Conservation (phyloP, 805 yeast genomes). For the Zygoascus bituminiphila region DNA sequence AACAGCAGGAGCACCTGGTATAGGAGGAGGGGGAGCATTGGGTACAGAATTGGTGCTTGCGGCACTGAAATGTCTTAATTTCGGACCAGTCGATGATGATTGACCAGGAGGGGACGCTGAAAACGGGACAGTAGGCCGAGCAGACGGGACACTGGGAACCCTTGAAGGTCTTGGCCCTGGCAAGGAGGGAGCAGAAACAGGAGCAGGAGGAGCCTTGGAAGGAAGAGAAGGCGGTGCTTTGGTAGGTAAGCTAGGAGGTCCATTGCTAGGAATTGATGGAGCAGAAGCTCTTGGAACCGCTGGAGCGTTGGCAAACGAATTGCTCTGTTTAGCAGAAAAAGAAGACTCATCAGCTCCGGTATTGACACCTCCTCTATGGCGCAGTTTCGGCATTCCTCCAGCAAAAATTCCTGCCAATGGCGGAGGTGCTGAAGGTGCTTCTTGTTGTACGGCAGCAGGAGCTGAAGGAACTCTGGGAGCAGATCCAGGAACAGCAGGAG, state of each 20-base stretch:
- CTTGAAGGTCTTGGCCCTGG: neutral
- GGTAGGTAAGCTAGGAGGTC: neutral
- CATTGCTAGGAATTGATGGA: neutral
- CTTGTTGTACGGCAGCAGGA: conserved; percentile 22
- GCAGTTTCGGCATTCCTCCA: conserved; percentile 71
- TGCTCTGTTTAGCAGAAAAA: neutral
- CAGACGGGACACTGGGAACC: conserved; percentile 9
- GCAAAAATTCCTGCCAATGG: conserved; percentile 61
- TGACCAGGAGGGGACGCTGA: neutral
- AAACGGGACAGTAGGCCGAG: conserved; percentile 5
- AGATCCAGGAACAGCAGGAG: conserved; percentile 16
- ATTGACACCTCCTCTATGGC: conserved; percentile 33
- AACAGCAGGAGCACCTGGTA: conserved; percentile 6
- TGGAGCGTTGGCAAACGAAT: neutral
- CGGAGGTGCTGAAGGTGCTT: conserved; percentile 22
- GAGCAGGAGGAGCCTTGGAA: neutral
- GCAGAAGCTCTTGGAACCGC: neutral
- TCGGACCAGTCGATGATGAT: conserved; percentile 15
- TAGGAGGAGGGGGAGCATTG: conserved; percentile 8
- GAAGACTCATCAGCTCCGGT: conserved; percentile 8
- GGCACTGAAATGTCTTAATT: neutral
- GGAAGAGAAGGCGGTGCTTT: neutral
- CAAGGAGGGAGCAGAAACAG: neutral
- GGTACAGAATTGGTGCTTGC: conserved; percentile 6
- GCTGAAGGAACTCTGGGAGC: conserved; percentile 16